Conservation (phyloP, 2,329 filamentous ascomycete genomes). For the Atkinsonella hypoxylon region DNA sequence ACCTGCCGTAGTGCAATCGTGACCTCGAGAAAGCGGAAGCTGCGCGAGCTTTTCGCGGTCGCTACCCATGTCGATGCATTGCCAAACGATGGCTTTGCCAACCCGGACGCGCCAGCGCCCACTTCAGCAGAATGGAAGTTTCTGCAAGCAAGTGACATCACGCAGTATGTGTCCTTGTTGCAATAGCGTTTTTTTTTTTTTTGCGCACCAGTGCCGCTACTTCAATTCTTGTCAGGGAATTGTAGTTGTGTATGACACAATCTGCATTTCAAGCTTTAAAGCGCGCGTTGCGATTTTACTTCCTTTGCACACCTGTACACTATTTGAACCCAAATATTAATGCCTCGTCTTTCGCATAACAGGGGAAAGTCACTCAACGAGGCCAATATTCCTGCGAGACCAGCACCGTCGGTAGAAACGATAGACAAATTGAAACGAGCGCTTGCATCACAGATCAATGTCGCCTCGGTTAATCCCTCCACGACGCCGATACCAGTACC, state of each 20-base stretch:
- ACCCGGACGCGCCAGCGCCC: constrained; percentile 42
- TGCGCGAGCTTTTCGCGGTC: constrained; percentile 74
- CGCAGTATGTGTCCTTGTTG: constrained; percentile 37
- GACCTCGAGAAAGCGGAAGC: constrained; percentile 79
- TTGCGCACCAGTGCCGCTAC: constrained; percentile 3
- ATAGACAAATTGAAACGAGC: constrained; percentile 31
- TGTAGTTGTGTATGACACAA: constrained; percentile 1
- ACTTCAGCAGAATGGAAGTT: constrained; percentile 42
- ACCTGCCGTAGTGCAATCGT: constrained; percentile 52
- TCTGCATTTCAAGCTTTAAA: neutral
- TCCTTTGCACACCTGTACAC: neutral
- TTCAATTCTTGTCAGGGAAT: neutral
- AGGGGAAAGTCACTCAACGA: constrained; percentile 36
- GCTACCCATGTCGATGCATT: constrained; percentile 56
- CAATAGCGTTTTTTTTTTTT: constrained; percentile 5
- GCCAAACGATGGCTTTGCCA: constrained; percentile 45
- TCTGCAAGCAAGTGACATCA: constrained; percentile 43
- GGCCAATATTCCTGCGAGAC: constrained; percentile 38
- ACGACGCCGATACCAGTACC: constrained; percentile 4
- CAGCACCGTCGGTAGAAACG: constrained; percentile 31
- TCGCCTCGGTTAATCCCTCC: constrained; percentile 9
- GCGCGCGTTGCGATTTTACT: neutral
- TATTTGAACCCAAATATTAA: neutral
- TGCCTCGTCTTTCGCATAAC: neutral
- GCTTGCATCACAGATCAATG: constrained; percentile 18